Evolutionary conservation across 495 filamentous ascomycete genomes (phyloP), one percentile per base, ranked within the genome.

Genomic region (Aspergillus coremiiformis): DNA sequence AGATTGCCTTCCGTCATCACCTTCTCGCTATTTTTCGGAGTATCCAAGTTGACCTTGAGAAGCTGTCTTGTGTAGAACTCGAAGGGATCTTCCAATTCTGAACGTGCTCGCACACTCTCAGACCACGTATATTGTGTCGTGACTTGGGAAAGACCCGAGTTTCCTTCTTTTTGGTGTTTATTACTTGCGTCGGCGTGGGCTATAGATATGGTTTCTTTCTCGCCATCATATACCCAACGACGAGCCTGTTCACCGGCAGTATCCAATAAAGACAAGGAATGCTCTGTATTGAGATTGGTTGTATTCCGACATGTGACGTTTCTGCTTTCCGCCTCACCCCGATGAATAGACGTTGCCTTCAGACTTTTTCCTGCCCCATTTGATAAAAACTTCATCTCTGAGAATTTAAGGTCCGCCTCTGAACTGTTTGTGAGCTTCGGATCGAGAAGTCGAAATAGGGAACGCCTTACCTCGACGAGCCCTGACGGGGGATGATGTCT

Each of bases 381-480:
- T 11, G 37, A 41, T 17, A 87, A 74, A 56, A 89, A 87, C 14
- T 73, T 71, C 72, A 84, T 82, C 56, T 87, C 80, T 1, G 80
- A 84, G 63, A 88, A 90, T 1, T 78, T 70, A 39, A 86, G 72
- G 58, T 86, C 80, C 26, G 80, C 74, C 39, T 86, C 83, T 85
- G 41, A 19, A 46, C 15, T 11, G 35, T 26, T 17, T 20, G 12
- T 26, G 20, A 35, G 19, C 39, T 15, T 30, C 14, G 58, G 45
- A 29, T 48, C 63, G 42, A 27, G 15, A 55, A 50, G 27, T 45
- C 26, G 47, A 35, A 10, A 23, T 22, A n/a, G 17, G 37, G 8
- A 22, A 3, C 26, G 47, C 33, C 68, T 64, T 66, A 78, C 75
- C 58, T 50, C 72, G 71, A 55, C 65, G 70, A 52, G 74, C 68